Evolutionary conservation across 1,284 basidiomycete genomes (phyloP), one percentile per base, ranked within the genome.

Genomic region (Rhodotorula sp.): DNA sequence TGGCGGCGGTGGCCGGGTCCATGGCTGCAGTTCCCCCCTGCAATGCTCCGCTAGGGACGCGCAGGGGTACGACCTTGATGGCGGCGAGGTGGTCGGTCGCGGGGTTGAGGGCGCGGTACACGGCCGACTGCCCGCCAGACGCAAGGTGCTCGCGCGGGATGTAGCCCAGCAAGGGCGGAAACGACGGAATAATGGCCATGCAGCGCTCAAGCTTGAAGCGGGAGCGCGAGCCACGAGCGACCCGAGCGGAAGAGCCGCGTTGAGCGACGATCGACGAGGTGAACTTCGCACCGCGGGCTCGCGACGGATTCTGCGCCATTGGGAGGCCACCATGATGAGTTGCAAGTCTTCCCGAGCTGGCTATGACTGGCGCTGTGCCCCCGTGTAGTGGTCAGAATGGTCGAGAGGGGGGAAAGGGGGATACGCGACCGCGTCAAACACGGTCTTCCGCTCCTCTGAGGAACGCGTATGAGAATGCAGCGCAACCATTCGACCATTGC

Each of bases 1-100:
- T 86, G 56, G 85, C 84, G 6, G 46, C 46, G 34, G 36, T 21
- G 4, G 46, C 34, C 21, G 60, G 60, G 34, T 50, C 46, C 60
- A 61, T 36, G 19, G 41, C 41, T 7, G 29, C 15, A 46, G 51
- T 17, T 37, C 50, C 36, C 25, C 22, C 27, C 58, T 60, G 44
- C 32, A 2, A 27, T 50, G 41, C 5, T 5, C 32, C 27, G 12
- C 37, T 13, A 1, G 46, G 19, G 4, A 61, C 50, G n/a, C 64
- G 65, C n/a, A 74, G 29, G 0, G 86, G 88, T 62, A 94, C 83
- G 50, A 94, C 84, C 82, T 96, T 97, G 85, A 93, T 93, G 29
- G 94, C 94, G 1, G 91, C 92, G 4, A 92, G 27, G 81, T 64
- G 46, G 44, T 59, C 34, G 7, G 34, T 36, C 8, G 48, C 6